Evolutionary conservation across 257 asterid genomes (phyloP).

Genomic region (Capsicum chinense): DNA sequence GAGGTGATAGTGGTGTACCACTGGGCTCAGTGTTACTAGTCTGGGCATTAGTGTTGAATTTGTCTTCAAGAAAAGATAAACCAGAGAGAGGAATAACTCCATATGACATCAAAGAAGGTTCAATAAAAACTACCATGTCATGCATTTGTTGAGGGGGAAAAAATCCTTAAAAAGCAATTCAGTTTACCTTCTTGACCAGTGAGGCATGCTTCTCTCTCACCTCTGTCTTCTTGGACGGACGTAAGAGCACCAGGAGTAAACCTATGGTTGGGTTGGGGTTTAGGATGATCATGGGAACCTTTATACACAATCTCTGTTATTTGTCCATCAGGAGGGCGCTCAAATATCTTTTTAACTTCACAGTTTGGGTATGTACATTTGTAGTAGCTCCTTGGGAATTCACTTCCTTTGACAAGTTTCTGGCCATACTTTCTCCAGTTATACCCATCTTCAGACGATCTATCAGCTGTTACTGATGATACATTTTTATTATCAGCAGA

Average conservation of each 20-base stretch:
- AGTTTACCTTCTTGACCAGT: conserved; percentile 74
- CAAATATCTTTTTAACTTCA: conserved; percentile 93
- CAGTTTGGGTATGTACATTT: conserved; percentile 95
- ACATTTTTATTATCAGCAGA: conserved; percentile 61
- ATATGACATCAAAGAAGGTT: neutral
- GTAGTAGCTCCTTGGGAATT: conserved; percentile 95
- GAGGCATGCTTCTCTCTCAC: conserved; percentile 53
- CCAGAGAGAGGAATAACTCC: conserved; percentile 24
- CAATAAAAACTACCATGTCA: conserved; percentile 18
- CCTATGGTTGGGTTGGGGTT: conserved; percentile 86
- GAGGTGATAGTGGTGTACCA: conserved; percentile 71
- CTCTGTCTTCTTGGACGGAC: conserved; percentile 76
- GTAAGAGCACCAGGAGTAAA: conserved; percentile 73
- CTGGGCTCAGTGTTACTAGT: conserved; percentile 53
- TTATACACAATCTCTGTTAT: conserved; percentile 89
- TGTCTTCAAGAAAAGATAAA: conserved; percentile 54
- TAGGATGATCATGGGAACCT: conserved; percentile 97
- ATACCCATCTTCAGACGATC: conserved; percentile 90
- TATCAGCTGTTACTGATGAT: conserved; percentile 61
- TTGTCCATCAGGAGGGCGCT: conserved; percentile 92
- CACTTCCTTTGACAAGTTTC: conserved; percentile 97
- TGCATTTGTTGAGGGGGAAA: conserved; percentile 14
- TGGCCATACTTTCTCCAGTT: conserved; percentile 99
- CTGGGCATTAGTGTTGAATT: conserved; percentile 47
- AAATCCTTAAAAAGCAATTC: conserved; percentile 26